These are phyloP conservation scores for Apiotrichum sp. DNA, from an alignment of 1,284 basidiomycete genomes.

Conservation along the genomic window DNA sequence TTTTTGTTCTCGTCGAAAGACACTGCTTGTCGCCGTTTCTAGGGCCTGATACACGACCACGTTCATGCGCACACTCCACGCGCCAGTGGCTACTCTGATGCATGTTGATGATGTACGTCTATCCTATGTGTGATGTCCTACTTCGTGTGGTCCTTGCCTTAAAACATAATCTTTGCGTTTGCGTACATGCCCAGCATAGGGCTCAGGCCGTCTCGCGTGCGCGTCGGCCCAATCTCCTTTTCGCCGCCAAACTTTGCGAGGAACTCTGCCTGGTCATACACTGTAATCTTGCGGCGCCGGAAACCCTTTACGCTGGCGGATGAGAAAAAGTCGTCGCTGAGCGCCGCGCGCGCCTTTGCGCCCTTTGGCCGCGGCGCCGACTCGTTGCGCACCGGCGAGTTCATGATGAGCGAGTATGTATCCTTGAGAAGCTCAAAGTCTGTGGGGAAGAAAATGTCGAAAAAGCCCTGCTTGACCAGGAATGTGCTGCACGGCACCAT, in stretches of 20 bases:
- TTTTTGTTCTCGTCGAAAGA: too few species aligned
- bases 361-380: constrained; percentile 4
- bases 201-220: constrained; percentile 37
- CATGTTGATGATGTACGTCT: background rate
- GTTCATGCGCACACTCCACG: too few species aligned
- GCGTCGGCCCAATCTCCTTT: constrained; percentile 28
- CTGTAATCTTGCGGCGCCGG: constrained; percentile 32
- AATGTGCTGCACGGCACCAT: constrained; percentile 87
- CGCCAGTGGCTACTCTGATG: background rate
- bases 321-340: constrained; percentile 25
- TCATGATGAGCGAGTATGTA: constrained; percentile 76
- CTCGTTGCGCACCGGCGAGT: constrained; percentile 28
- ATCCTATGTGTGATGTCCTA: background rate
- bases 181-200: constrained; percentile 44
- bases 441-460: constrained; percentile 99
- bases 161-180: constrained; percentile 47
- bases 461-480: constrained; percentile 89
- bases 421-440: constrained; percentile 76
- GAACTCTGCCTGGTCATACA: constrained; percentile 44
- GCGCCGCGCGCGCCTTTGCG: constrained; percentile 3
- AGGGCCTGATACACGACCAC: too few species aligned
- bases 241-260: constrained; percentile 32
- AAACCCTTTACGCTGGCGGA: constrained; percentile 34
- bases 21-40: too few species aligned
- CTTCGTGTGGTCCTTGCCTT: background rate